A percentile compares a stretch with the other conserved stretches of the same genome.
Conservation (phyloP, 148 eudicot species). For the Cornus suecica region DNA sequence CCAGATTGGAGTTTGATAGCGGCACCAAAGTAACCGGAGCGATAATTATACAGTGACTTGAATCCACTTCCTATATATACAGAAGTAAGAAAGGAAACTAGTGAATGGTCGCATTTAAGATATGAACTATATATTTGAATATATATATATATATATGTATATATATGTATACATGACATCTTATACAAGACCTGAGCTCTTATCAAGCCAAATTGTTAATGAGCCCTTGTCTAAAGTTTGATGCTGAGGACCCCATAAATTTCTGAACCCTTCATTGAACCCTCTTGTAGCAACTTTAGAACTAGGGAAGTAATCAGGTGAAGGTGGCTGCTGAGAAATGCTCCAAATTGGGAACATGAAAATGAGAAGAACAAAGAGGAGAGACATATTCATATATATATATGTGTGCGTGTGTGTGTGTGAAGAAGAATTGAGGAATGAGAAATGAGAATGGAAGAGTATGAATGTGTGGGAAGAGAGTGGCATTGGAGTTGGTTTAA, state of each 20-base stretch:
- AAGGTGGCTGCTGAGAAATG: constrained; percentile 41
- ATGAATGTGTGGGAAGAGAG: constrained; percentile 5
- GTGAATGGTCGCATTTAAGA: too few species aligned
- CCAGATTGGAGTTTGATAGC: constrained; percentile 22
- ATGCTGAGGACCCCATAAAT: constrained; percentile 48
- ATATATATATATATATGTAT: too few species aligned
- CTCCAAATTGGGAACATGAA: constrained; percentile 18
- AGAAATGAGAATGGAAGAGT: background rate
- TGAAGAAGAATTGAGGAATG: too few species aligned
- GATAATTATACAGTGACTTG: constrained; percentile 15
- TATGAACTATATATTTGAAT: too few species aligned
- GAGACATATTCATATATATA: constrained; percentile 12
- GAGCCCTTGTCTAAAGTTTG: constrained; percentile 31
- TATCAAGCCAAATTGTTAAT: constrained; percentile 42
- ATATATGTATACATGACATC: too few species aligned
- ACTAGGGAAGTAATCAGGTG: constrained; percentile 53
- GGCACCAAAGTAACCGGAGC: constrained; percentile 27
- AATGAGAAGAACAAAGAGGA: constrained; percentile 18
- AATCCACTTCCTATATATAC: constrained; percentile 16
- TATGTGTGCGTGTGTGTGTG: too few species aligned
- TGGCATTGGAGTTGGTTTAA: constrained; percentile 14
- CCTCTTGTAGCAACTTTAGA: constrained; percentile 29
- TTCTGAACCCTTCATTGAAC: constrained; percentile 34
- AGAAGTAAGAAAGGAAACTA: background rate
- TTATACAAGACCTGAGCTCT: constrained; percentile 32